Percentiles rank a stretch among this genome's conserved stretches.
phyloP scores from a whole-genome alignment of 2,329 filamentous ascomycete genomes.

The Aspergillus texensis region DNA sequence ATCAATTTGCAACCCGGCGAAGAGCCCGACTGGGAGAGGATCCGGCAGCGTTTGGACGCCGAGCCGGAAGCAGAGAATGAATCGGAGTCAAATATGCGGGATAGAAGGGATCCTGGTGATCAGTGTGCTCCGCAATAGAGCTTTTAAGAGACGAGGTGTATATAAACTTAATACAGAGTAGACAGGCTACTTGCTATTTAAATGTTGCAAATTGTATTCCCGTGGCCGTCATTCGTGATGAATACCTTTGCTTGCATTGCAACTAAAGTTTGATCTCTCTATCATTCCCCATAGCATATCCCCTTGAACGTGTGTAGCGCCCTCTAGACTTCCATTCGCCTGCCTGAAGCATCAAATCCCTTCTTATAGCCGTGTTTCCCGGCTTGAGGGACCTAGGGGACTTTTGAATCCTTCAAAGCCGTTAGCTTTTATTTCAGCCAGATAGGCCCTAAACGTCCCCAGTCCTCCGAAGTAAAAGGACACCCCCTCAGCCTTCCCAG shows the following conservation, averaged over 20 bases:
- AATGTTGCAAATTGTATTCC: not conserved
- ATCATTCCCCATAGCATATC: not conserved
- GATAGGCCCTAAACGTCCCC: not conserved
- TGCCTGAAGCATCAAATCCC: not conserved
- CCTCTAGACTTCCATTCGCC: not conserved
- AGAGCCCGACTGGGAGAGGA: not conserved
- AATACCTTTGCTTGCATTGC: too few relatives aligned
- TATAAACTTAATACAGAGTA: not conserved
- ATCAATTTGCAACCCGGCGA: not conserved
- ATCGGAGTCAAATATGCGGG: not conserved
- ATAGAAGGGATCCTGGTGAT: not conserved
- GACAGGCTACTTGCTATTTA: not conserved
- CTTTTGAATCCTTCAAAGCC: slow-evolving; percentile 10
- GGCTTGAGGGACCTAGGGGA: not conserved
- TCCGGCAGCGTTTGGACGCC: not conserved
- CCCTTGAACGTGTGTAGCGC: not conserved
- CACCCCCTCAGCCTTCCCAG: slow-evolving; percentile 23
- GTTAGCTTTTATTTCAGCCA: slow-evolving; percentile 4
- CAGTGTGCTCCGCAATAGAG: not conserved
- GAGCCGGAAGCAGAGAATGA: not conserved
- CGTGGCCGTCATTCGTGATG: too few relatives aligned
- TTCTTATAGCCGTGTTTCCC: not conserved
- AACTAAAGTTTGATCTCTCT: not conserved
- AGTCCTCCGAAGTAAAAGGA: slow-evolving; percentile 12
- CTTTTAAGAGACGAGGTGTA: not conserved